phyloP scores from a whole-genome alignment of 768 basidiomycete genomes.

The Macrolepiota dolichaula region DNA sequence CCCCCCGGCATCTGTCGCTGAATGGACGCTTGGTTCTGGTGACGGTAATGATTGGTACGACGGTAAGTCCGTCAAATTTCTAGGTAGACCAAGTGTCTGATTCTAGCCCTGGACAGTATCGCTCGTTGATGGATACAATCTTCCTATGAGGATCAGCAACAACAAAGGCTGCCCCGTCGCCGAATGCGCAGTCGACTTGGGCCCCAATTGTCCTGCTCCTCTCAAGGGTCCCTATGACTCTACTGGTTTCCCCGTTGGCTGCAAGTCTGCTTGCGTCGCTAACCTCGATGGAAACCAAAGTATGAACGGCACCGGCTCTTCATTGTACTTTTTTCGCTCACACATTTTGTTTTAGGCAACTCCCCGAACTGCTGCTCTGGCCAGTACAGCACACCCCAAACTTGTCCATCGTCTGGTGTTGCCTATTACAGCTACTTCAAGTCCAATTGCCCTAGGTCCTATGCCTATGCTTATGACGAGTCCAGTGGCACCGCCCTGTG shows the following conservation, averaged over 20 bases:
- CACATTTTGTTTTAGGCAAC: constrained; percentile 33
- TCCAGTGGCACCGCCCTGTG: constrained; percentile 47
- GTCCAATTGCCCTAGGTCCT: constrained; percentile 41
- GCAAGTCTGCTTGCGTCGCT: constrained; percentile 53
- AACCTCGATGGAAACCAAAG: constrained; percentile 42
- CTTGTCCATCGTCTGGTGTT: constrained; percentile 51
- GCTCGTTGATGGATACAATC: constrained; percentile 63
- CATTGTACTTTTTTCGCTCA: background rate
- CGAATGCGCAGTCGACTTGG: constrained; percentile 58
- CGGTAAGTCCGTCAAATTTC: constrained; percentile 29
- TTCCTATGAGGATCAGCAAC: constrained; percentile 57
- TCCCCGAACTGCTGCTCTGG: constrained; percentile 68
- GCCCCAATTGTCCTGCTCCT: constrained; percentile 50
- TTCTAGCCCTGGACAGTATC: constrained; percentile 40
- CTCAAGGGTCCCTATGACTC: constrained; percentile 53
- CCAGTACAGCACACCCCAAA: constrained; percentile 42
- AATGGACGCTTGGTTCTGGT: constrained; percentile 49
- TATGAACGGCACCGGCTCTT: constrained; percentile 9
- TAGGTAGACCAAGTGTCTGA: background rate
- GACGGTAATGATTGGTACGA: constrained; percentile 45
- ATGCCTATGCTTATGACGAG: constrained; percentile 58
- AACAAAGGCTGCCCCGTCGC: constrained; percentile 51
- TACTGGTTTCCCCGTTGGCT: constrained; percentile 53
- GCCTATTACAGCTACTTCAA: constrained; percentile 39
- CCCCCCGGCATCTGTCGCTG: constrained; percentile 65